Base-by-base conservation (phyloP, 1,139 yeast species). In the Magnusiomyces tetraspermus region DNA sequence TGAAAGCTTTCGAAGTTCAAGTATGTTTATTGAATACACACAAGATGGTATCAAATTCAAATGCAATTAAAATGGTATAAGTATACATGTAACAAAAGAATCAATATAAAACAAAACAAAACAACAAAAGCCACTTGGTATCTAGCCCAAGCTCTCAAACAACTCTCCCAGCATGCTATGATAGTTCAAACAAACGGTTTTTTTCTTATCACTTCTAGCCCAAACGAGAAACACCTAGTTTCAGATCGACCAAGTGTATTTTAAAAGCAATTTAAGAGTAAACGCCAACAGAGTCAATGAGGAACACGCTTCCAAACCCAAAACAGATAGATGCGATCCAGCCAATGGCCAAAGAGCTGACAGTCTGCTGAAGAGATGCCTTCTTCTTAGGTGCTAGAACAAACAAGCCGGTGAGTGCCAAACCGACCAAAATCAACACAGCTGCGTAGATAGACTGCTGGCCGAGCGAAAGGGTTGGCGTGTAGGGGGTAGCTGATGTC, bases 211-310 rank as follows among this genome's bases (percentile, higher is more conserved):
- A n/a, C n/a, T n/a, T n/a, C n/a, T n/a, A n/a, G n/a, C n/a, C n/a
- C n/a, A 28, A 28, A 28, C 33, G 11, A 6, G 11, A 28, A 28
- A 28, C 11, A 28, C 6, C 33, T 28, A 28, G 33, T 8, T 11
- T 28, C 33, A 28, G 11, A 11, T 28, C 33, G 11, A 8, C 33
- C 33, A 28, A 28, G 6, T 11, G 11, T 28, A 28, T 28, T 28
- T 28, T 28, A 28, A 8, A 38, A 38, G n/a, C 6, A 43, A 21
- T 22, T 52, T 58, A 68, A 10, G 71, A 64, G 57, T 72, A 71
- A 2, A 72, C 75, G 41, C 71, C 74, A 23, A 70, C 72, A 30
- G 68, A 66, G 52, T 70, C 65, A 23, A 69, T 63, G 41, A 70
- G 57, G 49, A 69, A 69, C 41, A 72, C 65, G 23, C 67, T 60